These are phyloP conservation scores for Zygoascus meyerae DNA, from an alignment of 1,139 yeast genomes.

Conservation along the genomic window DNA sequence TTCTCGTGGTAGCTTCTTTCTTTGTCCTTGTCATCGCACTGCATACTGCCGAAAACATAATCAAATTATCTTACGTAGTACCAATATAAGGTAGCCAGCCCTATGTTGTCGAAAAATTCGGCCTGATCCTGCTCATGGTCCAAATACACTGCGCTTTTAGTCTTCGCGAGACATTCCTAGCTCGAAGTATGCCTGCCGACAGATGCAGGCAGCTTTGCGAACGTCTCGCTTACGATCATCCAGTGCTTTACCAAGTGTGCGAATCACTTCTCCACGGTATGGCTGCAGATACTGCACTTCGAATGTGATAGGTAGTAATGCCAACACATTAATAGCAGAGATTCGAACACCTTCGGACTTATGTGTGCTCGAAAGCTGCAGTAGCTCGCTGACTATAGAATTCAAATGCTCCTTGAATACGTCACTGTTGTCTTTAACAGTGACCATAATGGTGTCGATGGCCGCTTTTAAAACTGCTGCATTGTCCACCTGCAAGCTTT, in stretches of 20 bases:
- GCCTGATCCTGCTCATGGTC: no score
- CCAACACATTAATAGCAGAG: slow-evolving; percentile 52
- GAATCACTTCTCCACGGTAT: slow-evolving; percentile 47
- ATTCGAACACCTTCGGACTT: slow-evolving; percentile 44
- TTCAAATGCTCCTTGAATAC: slow-evolving; percentile 50
- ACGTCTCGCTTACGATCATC: slow-evolving; percentile 74
- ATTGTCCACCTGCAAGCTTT: slow-evolving; percentile 51
- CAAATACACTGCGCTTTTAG: neutral
- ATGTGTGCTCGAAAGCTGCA: slow-evolving; percentile 29
- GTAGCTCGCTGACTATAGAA: slow-evolving; percentile 51
- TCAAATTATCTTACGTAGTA: no score
- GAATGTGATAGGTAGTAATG: slow-evolving; percentile 40
- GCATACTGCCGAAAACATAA: no score
- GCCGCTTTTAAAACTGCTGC: slow-evolving; percentile 54
- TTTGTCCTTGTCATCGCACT: no score
- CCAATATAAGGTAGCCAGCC: no score
- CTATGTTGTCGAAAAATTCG: no score
- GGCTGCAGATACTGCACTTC: slow-evolving; percentile 44
- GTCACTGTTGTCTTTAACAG: slow-evolving; percentile 49
- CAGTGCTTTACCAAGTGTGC: slow-evolving; percentile 46
- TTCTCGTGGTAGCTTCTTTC: no score
- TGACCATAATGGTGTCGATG: slow-evolving; percentile 40
- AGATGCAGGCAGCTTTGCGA: slow-evolving; percentile 68
- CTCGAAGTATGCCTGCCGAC: slow-evolving; percentile 72
- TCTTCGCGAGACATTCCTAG: slow-evolving; percentile 23